Percentiles rank a stretch among this genome's conserved stretches.
phyloP scores from a whole-genome alignment of 2,329 filamentous ascomycete genomes.

The Ceratocystiopsis brevicomis region DNA sequence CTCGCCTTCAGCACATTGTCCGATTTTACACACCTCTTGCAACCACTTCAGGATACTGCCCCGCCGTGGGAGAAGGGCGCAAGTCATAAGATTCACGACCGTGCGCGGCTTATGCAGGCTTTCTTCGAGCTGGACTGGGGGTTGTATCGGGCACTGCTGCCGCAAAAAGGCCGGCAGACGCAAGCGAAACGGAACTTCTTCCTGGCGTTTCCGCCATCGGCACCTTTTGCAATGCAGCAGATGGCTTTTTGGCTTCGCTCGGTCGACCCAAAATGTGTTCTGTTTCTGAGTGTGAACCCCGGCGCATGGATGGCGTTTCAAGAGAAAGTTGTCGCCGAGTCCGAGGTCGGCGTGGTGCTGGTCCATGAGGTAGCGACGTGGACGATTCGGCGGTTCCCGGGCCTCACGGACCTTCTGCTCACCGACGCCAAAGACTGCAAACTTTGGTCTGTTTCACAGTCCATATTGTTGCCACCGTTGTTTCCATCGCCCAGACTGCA shows the following conservation, averaged over 20 bases:
- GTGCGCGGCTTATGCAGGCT: conserved; percentile 10
- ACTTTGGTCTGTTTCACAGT: conserved; percentile 25
- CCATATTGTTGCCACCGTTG: conserved; percentile 12
- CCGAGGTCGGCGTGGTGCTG: conserved; percentile 19
- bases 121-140: conserved; percentile 16
- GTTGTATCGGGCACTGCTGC: conserved; percentile 10
- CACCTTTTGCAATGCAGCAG: conserved; percentile 17
- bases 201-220: conserved; percentile 27
- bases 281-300: conserved; percentile 21
- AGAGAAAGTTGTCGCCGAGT: conserved; percentile 7
- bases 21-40: conserved; percentile 9
- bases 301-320: conserved; percentile 31
- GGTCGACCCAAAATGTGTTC: conserved; percentile 20
- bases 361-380: conserved; percentile 25
- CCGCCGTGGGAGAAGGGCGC: no score
- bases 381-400: conserved; percentile 21
- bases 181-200: conserved; percentile 22
- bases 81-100: neutral
- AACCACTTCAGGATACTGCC: neutral
- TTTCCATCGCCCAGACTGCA: conserved; percentile 5
- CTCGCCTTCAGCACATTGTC: conserved; percentile 17
- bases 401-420: conserved; percentile 16
- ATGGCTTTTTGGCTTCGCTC: conserved; percentile 26
- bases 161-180: conserved; percentile 2
- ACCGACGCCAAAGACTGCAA: neutral